Evolutionary conservation across 805 yeast species (phyloP).

Genomic region (Wickerhamomyces chambardii): DNA sequence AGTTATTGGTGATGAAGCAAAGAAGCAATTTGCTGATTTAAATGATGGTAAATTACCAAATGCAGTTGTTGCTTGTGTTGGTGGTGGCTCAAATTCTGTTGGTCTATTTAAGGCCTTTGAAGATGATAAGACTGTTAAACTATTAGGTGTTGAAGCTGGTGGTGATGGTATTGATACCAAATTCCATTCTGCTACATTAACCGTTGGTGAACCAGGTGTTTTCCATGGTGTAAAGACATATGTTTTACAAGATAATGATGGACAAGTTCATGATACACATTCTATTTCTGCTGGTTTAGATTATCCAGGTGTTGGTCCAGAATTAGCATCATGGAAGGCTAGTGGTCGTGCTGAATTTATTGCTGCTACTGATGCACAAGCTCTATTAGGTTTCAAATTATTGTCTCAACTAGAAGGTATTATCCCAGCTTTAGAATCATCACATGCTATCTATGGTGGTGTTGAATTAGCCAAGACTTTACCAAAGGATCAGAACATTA

Average conservation of each 20-base stretch:
- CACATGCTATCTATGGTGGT: slow-evolving; percentile 94
- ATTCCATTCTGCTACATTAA: slow-evolving; percentile 89
- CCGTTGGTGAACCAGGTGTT: slow-evolving; percentile 95
- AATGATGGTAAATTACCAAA: slow-evolving; percentile 84
- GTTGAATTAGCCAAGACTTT: slow-evolving; percentile 78
- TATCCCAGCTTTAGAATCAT: slow-evolving; percentile 95
- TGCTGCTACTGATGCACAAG: slow-evolving; percentile 93
- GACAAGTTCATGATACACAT: slow-evolving; percentile 96
- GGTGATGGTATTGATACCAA: slow-evolving; percentile 90
- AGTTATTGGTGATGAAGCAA: slow-evolving; percentile 92
- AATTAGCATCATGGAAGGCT: slow-evolving; percentile 89
- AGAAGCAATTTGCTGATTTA: slow-evolving; percentile 74
- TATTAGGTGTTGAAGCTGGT: slow-evolving; percentile 96
- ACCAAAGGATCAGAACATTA: slow-evolving; percentile 69
- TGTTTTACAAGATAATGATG: slow-evolving; percentile 84
- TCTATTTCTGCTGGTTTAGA: slow-evolving; percentile 97
- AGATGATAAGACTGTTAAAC: slow-evolving; percentile 62
- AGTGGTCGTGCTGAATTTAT: slow-evolving; percentile 85
- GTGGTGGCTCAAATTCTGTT: slow-evolving; percentile 96
- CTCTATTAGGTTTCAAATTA: slow-evolving; percentile 80
- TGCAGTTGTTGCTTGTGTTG: slow-evolving; percentile 96
- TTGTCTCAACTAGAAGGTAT: slow-evolving; percentile 94
- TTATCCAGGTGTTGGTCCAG: slow-evolving; percentile 99
- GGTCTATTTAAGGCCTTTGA: slow-evolving; percentile 96
- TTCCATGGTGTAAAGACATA: slow-evolving; percentile 96